Evolutionary conservation across 164 flowering plant species (phyloP).

Genomic region (Berberis thunbergii): DNA sequence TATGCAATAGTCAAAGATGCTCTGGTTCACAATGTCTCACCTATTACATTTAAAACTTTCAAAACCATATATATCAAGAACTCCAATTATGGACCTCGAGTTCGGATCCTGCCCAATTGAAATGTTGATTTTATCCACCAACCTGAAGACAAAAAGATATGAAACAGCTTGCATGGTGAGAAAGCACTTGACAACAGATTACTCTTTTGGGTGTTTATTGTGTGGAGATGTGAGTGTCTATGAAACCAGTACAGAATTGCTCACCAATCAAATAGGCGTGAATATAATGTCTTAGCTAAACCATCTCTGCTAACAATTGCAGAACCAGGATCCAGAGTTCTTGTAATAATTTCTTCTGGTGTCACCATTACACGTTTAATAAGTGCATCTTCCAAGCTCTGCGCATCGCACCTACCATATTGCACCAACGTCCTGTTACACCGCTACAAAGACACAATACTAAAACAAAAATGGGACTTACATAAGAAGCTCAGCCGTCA

Average conservation of each 20-base stretch:
- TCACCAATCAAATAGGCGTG: constrained; percentile 97
- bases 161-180: not conserved
- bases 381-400: constrained; percentile 87
- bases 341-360: constrained; percentile 95
- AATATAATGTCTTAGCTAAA: constrained; percentile 89
- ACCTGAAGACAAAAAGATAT: constrained; percentile 22
- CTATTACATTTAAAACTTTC: constrained; percentile 96
- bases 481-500: constrained; percentile 85
- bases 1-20: not conserved
- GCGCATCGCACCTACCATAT: constrained; percentile 67
- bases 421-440: not conserved
- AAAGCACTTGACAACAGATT: not conserved
- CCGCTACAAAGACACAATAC: not conserved
- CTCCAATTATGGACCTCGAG: constrained; percentile 86
- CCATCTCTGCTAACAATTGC: constrained; percentile 93
- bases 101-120: constrained; percentile 98
- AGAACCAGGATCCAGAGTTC: constrained; percentile 86
- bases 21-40: constrained; percentile 22
- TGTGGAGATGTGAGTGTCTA: no score
- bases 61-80: constrained; percentile 98
- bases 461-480: constrained; percentile 18
- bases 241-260: not conserved
- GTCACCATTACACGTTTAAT: constrained; percentile 94
- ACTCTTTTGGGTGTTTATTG: not conserved
- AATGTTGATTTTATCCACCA: constrained; percentile 83